phyloP scores from a whole-genome alignment of 176 grass and related monocot genomes.

The Thalia dealbata region DNA sequence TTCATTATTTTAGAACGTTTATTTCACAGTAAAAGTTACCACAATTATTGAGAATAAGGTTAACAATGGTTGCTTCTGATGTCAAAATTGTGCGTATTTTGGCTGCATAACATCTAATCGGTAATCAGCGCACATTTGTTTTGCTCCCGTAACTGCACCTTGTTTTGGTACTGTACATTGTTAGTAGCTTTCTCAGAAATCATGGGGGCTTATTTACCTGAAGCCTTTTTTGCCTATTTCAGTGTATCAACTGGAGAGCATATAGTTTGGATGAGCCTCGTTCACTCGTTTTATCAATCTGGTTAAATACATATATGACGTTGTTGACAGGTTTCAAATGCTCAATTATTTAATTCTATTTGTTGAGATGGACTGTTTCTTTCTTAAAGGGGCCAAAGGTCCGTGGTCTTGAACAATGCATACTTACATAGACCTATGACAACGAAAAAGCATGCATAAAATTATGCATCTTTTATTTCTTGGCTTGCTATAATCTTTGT shows the following conservation, averaged over 20 bases:
- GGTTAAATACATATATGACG: not conserved
- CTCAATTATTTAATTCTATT: not conserved
- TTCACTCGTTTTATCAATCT: not conserved
- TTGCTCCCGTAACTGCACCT: too few relatives aligned
- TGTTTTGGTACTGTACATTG: not conserved
- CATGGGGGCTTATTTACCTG: not conserved
- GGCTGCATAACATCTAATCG: too few relatives aligned
- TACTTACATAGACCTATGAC: too few relatives aligned
- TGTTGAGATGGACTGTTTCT: not conserved
- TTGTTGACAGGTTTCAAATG: not conserved
- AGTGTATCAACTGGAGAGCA: not conserved
- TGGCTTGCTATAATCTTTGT: not conserved
- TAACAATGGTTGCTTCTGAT: not conserved
- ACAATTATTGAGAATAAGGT: not conserved
- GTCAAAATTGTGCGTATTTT: too few relatives aligned
- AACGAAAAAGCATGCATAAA: not conserved
- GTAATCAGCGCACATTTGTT: too few relatives aligned
- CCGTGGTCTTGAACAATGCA: too few relatives aligned
- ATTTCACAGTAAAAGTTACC: not conserved
- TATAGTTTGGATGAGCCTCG: not conserved
- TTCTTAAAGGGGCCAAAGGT: not conserved
- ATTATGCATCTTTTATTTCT: not conserved
- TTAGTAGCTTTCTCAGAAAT: not conserved
- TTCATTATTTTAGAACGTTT: not conserved
- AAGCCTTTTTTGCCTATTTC: not conserved